Evolutionary conservation across 2,329 filamentous ascomycete species (phyloP).

Genomic region (Aureobasidium pullulans): DNA sequence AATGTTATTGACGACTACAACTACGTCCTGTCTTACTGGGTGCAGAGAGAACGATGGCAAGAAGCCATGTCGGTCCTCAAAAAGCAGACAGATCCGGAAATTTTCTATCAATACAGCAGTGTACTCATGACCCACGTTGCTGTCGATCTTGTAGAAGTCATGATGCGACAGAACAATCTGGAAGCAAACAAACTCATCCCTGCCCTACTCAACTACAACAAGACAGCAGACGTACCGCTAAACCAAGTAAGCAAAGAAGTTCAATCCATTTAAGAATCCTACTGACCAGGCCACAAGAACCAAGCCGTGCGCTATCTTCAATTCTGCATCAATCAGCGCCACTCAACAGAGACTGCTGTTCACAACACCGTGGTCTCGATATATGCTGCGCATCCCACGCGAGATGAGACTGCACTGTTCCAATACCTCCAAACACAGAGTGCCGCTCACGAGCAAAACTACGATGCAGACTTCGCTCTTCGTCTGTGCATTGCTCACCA

Average conservation of each 20-base stretch:
- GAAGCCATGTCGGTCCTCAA: slow-evolving; percentile 85
- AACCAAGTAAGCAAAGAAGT: slow-evolving; percentile 18
- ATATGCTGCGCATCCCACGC: slow-evolving; percentile 77
- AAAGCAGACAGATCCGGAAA: slow-evolving; percentile 82
- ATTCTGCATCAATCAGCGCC: slow-evolving; percentile 81
- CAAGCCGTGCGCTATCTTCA: slow-evolving; percentile 91
- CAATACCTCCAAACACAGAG: slow-evolving; percentile 87
- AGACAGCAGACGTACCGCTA: slow-evolving; percentile 59
- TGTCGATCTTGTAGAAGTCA: slow-evolving; percentile 81
- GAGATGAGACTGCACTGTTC: slow-evolving; percentile 77
- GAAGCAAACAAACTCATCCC: slow-evolving; percentile 85
- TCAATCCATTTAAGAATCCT: too few species aligned
- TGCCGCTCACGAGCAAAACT: slow-evolving; percentile 63
- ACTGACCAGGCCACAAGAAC: slow-evolving; percentile 44
- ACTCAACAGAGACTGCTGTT: slow-evolving; percentile 74
- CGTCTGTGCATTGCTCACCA: slow-evolving; percentile 92
- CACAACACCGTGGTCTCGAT: slow-evolving; percentile 97
- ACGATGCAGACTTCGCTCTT: slow-evolving; percentile 93
- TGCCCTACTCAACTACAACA: slow-evolving; percentile 88
- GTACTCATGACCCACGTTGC: slow-evolving; percentile 90
- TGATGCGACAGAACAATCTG: slow-evolving; percentile 84
- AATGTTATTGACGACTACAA: slow-evolving; percentile 85
- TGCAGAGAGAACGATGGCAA: slow-evolving; percentile 85
- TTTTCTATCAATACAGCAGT: slow-evolving; percentile 94
- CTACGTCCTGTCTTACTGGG: slow-evolving; percentile 94